phyloP scores from a whole-genome alignment of 352 stramenopile genomes.

The Phytopythium mirpurense region DNA sequence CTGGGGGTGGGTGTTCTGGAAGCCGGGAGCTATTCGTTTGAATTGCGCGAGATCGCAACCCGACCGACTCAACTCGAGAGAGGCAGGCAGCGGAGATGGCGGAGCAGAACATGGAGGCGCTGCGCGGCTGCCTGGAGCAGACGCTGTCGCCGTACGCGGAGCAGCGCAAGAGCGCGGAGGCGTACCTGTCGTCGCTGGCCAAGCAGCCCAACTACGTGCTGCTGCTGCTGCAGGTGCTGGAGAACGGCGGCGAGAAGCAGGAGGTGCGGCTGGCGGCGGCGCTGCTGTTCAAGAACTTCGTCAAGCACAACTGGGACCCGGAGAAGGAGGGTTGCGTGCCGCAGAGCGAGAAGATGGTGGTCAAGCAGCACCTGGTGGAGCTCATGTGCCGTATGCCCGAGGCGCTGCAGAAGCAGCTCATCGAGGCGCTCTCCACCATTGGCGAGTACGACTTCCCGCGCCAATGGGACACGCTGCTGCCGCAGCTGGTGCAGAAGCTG shows the following conservation, averaged over 20 bases:
- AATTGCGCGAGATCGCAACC: not conserved
- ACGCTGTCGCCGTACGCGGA: conserved; percentile 70
- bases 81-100: conserved; percentile 23
- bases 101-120: conserved; percentile 57
- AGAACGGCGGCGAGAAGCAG: conserved; percentile 47
- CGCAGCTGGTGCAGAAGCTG: conserved; percentile 93
- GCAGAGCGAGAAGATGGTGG: conserved; percentile 85
- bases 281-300: conserved; percentile 97
- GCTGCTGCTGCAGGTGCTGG: conserved; percentile 65
- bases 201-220: conserved; percentile 68
- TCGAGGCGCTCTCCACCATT: conserved; percentile 96
- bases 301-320: conserved; percentile 97
- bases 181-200: conserved; percentile 55
- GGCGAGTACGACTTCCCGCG: conserved; percentile 95
- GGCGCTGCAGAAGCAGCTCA: conserved; percentile 93
- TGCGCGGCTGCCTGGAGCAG: conserved; percentile 70
- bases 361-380: conserved; percentile 98
- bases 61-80: no score
- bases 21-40: not conserved
- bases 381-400: conserved; percentile 97
- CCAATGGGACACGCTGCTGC: conserved; percentile 95
- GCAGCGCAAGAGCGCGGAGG: conserved; percentile 66
- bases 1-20: not conserved
- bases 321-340: conserved; percentile 74
- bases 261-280: conserved; percentile 70